These are phyloP conservation scores for Pyropia yezoensis DNA, from an alignment of 23 red algal genomes.

Conservation along the genomic window DNA sequence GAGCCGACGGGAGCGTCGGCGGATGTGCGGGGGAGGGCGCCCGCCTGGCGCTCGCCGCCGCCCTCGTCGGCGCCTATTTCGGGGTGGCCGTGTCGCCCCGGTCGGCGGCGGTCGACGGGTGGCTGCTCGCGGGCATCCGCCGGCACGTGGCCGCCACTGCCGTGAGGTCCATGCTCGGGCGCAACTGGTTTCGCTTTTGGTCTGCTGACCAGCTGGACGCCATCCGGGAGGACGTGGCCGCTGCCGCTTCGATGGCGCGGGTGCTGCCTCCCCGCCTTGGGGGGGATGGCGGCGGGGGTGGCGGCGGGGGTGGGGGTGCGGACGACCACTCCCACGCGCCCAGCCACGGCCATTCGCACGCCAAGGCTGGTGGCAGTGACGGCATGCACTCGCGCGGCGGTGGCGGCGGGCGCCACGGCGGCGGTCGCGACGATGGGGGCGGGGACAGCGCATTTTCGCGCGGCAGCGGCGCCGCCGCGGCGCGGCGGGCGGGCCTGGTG, in stretches of 20 bases:
- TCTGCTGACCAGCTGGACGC: constrained; percentile 38
- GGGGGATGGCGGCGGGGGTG: no score
- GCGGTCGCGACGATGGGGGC: background rate
- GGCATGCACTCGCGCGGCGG: no score
- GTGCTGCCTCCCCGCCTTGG: constrained; percentile 7
- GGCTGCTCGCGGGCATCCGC: constrained; percentile 64
- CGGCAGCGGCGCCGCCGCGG: constrained; percentile 8
- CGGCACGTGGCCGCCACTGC: constrained; percentile 52
- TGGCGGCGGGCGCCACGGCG: no score
- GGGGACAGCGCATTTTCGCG: constrained; percentile 19
- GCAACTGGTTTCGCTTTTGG: constrained; percentile 74
- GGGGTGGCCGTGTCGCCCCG: constrained; percentile 14
- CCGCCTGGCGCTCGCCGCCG: constrained; percentile 38
- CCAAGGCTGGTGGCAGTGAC: no score
- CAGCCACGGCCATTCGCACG: no score
- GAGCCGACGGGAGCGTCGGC: no score
- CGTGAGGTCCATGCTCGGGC: constrained; percentile 52
- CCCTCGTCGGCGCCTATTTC: constrained; percentile 37
- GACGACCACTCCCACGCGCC: no score
- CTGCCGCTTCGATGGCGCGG: constrained; percentile 2
- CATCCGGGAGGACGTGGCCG: constrained; percentile 16
- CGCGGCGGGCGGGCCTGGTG: constrained; percentile 37
- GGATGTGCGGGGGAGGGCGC: background rate
- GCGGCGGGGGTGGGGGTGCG: no score
- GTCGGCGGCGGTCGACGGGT: constrained; percentile 63